Percentiles rank a stretch among this genome's conserved stretches.
Conservation (phyloP, 495 filamentous ascomycete genomes). For the Penicillium fimorum region DNA sequence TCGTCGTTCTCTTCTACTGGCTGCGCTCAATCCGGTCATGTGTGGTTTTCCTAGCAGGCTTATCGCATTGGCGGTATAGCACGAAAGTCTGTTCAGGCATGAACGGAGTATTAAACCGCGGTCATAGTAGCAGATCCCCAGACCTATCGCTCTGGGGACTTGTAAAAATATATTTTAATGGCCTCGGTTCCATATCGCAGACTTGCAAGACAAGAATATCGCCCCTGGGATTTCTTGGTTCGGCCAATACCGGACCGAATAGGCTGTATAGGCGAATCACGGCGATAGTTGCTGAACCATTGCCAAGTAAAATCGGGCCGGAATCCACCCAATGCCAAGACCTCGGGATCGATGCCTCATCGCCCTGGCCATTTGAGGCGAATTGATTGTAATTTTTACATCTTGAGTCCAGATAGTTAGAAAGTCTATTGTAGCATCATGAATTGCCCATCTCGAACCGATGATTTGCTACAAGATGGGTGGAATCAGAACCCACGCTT, state of each 20-base stretch:
- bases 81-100: no score
- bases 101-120: no score
- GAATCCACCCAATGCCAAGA: conserved; percentile 13
- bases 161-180: neutral
- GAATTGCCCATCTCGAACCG: conserved; percentile 58
- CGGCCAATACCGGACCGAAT: conserved; percentile 5
- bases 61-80: no score
- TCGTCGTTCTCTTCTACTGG: no score
- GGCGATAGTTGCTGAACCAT: neutral
- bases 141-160: neutral
- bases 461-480: conserved; percentile 46
- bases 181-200: neutral
- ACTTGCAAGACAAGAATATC: neutral
- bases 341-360: conserved; percentile 10
- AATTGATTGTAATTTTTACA: neutral
- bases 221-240: neutral
- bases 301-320: conserved; percentile 17
- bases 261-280: neutral
- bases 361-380: neutral
- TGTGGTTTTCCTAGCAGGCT: no score
- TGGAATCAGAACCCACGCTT: conserved; percentile 55
- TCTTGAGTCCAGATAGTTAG: neutral
- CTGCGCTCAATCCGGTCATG: no score
- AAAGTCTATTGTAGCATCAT: conserved; percentile 30
- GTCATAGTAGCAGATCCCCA: neutral